Percentiles rank a stretch among this genome's conserved stretches.
phyloP scores from a whole-genome alignment of 495 filamentous ascomycete species.

The Hypomontagnella submonticulosa region DNA sequence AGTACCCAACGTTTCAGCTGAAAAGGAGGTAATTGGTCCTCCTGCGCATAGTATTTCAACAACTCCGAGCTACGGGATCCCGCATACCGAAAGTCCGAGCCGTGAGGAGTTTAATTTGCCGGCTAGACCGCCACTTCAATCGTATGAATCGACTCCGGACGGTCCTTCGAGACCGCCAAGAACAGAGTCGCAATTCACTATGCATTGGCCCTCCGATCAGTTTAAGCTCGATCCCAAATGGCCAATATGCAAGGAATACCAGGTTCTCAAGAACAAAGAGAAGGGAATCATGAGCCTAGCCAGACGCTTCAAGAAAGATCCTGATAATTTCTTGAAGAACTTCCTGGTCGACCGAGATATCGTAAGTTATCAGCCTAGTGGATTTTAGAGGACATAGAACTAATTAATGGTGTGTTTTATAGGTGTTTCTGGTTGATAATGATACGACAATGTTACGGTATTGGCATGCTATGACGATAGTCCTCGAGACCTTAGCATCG shows the following conservation, averaged over 20 bases:
- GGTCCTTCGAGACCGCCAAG: no score
- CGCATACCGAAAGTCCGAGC: no score
- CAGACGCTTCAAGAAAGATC: background rate
- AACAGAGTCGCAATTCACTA: no score
- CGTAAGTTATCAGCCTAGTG: constrained; percentile 5
- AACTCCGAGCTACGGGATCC: no score
- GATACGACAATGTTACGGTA: constrained; percentile 8
- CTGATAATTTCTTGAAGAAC: constrained; percentile 15
- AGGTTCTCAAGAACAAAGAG: constrained; percentile 3
- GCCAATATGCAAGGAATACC: constrained; percentile 15
- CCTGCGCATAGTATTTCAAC: no score
- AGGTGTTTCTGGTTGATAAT: constrained; percentile 27
- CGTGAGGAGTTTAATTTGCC: no score
- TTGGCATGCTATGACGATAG: constrained; percentile 14
- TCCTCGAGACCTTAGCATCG: constrained; percentile 9
- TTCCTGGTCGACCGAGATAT: constrained; percentile 20
- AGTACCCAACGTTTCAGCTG: no score
- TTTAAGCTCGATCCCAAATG: background rate
- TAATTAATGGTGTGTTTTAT: background rate
- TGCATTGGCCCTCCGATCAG: background rate
- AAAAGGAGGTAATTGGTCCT: no score
- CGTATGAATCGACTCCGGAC: no score
- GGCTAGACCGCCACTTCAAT: no score
- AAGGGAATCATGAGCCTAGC: constrained; percentile 10
- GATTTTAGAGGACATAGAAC: background rate